These are phyloP conservation scores for Tolypocladium cylindrosporum DNA, from an alignment of 2,329 filamentous ascomycete genomes.

Conservation along the genomic window DNA sequence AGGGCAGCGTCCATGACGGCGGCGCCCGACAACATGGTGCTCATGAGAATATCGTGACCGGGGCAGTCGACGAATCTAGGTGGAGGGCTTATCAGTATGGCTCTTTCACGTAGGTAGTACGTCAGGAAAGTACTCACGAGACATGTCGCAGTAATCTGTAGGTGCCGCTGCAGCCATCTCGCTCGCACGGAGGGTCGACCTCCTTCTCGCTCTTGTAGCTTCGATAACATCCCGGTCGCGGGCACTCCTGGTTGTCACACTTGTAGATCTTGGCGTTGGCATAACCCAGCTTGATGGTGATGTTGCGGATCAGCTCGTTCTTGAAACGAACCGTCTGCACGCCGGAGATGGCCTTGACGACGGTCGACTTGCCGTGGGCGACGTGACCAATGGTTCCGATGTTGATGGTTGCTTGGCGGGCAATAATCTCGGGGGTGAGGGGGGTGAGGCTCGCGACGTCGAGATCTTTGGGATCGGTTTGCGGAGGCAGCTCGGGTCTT, in stretches of 20 bases:
- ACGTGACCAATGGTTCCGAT: conserved; percentile 98
- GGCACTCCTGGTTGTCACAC: conserved; percentile 87
- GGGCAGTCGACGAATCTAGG: conserved; percentile 91
- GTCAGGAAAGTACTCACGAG: conserved; percentile 51
- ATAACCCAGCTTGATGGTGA: conserved; percentile 99
- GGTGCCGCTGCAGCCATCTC: conserved; percentile 78
- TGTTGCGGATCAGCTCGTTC: conserved; percentile 98
- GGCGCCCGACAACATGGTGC: conserved; percentile 98
- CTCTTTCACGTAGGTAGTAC: neutral
- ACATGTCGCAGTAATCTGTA: conserved; percentile 88
- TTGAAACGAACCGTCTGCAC: conserved; percentile 99
- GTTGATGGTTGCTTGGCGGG: conserved; percentile 96
- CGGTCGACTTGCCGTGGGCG: conserved; percentile 97
- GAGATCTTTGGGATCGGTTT: conserved; percentile 85
- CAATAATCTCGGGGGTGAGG: conserved; percentile 92
- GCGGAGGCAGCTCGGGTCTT: conserved; percentile 57
- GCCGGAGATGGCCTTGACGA: conserved; percentile 97
- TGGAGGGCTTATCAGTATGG: neutral
- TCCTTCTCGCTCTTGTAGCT: conserved; percentile 99
- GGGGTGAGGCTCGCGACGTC: conserved; percentile 74
- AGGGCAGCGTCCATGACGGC: conserved; percentile 99
- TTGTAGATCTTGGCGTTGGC: conserved; percentile 99
- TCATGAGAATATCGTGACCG: conserved; percentile 99
- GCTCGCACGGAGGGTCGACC: conserved; percentile 90
- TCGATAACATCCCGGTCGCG: conserved; percentile 87